A percentile compares a stretch with the other conserved stretches of the same genome.
Evolutionary conservation across 306 rosid species (phyloP).

Genomic region (Lotus japonicus): DNA sequence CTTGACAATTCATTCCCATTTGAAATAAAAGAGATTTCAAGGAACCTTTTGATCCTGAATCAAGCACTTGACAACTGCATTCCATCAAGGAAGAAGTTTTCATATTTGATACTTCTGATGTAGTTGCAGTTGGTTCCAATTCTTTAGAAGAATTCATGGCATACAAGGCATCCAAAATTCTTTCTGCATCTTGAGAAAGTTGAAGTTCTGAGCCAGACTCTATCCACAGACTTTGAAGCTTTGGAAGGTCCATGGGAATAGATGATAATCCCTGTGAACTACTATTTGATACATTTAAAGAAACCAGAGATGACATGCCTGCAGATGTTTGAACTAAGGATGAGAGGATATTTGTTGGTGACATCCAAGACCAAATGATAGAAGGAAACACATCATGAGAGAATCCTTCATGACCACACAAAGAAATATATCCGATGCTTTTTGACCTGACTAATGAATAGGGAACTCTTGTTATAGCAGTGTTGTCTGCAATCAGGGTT

Average conservation of each 20-base stretch:
- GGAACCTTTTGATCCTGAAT: neutral
- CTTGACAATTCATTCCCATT: constrained; percentile 9
- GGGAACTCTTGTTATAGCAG: constrained; percentile 29
- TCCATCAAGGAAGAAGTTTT: neutral
- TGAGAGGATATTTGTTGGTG: constrained; percentile 11
- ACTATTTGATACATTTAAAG: neutral
- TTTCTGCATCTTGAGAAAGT: neutral
- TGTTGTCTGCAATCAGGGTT: constrained; percentile 23
- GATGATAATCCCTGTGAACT: neutral
- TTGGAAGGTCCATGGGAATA: neutral
- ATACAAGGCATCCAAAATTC: constrained; percentile 1
- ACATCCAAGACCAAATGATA: constrained; percentile 24
- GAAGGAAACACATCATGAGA: constrained; percentile 21
- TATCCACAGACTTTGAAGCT: neutral
- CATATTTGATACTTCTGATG: neutral
- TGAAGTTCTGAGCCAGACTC: constrained; percentile 2
- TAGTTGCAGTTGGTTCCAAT: neutral
- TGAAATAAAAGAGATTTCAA: constrained; percentile 1
- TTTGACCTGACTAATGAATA: neutral
- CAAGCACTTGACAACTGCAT: neutral
- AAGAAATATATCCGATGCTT: constrained; percentile 20
- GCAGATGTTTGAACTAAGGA: neutral
- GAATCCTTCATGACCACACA: constrained; percentile 30
- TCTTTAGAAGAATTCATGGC: neutral
- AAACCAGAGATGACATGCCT: neutral